phyloP scores from a whole-genome alignment of 2,329 filamentous ascomycete genomes.

The Pseudocercospora fuligena region DNA sequence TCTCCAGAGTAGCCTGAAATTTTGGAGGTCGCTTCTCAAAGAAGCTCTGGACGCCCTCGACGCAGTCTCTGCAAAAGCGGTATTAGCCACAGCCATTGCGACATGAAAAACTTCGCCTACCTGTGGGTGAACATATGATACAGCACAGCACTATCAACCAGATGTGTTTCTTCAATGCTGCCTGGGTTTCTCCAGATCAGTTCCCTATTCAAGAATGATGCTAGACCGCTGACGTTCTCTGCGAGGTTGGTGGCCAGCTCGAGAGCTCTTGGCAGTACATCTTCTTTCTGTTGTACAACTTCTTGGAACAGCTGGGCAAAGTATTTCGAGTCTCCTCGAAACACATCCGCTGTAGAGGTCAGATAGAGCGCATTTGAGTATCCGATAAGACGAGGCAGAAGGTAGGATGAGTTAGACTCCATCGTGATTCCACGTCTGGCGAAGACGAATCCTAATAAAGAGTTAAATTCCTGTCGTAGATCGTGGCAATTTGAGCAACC shows the following conservation, averaged over 20 bases:
- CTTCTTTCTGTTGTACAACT: slow-evolving; percentile 51
- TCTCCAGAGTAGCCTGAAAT: slow-evolving; percentile 21
- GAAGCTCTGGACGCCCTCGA: slow-evolving; percentile 14
- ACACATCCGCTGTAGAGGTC: slow-evolving; percentile 21
- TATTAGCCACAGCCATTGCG: neutral
- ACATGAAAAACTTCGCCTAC: neutral
- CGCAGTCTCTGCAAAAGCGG: neutral
- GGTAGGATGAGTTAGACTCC: slow-evolving; percentile 25
- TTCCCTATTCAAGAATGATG: slow-evolving; percentile 16
- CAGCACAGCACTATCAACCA: slow-evolving; percentile 19
- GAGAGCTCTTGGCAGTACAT: slow-evolving; percentile 66
- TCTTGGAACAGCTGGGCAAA: slow-evolving; percentile 22
- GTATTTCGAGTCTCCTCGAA: slow-evolving; percentile 15
- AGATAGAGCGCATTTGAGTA: slow-evolving; percentile 21
- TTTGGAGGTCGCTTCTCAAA: slow-evolving; percentile 22
- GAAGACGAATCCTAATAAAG: slow-evolving; percentile 25
- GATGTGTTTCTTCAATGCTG: slow-evolving; percentile 20
- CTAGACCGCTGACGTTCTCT: slow-evolving; percentile 61
- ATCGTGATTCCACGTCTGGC: slow-evolving; percentile 21
- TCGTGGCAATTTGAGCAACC: neutral
- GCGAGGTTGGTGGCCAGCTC: slow-evolving; percentile 68
- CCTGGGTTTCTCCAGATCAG: slow-evolving; percentile 22
- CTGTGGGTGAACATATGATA: slow-evolving; percentile 3
- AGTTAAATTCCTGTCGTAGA: neutral
- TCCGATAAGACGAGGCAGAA: slow-evolving; percentile 26